A percentile compares a stretch with the other conserved stretches of the same genome.
Conservation (phyloP, 1,139 yeast species). For the Debaryomycetaceae sp. region DNA sequence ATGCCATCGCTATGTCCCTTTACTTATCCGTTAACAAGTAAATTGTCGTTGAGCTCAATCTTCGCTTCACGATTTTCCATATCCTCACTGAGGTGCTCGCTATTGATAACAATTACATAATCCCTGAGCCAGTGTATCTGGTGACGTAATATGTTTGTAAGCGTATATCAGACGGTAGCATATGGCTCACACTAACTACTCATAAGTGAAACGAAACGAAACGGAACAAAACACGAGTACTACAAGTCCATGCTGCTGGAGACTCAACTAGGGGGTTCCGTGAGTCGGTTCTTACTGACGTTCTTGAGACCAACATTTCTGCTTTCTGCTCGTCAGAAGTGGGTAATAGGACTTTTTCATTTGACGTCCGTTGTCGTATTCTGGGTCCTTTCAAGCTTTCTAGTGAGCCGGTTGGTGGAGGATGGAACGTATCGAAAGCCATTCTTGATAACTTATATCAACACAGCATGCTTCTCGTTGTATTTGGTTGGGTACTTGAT, state of each 20-base stretch:
- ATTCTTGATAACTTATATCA: constrained; percentile 86
- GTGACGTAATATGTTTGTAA: too few species aligned
- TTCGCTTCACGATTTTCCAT: not conserved
- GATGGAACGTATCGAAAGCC: constrained; percentile 77
- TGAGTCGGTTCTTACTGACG: not conserved
- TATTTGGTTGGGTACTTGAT: constrained; percentile 66
- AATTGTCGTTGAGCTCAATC: not conserved
- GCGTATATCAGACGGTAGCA: too few species aligned
- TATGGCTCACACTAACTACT: too few species aligned
- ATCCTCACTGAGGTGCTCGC: not conserved
- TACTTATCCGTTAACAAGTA: constrained; percentile 11
- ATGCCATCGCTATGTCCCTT: constrained; percentile 1
- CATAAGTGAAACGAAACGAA: too few species aligned
- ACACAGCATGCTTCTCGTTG: constrained; percentile 78
- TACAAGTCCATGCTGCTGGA: not conserved
- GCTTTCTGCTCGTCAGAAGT: constrained; percentile 36
- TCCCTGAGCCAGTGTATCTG: not conserved
- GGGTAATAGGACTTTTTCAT: constrained; percentile 76
- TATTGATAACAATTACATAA: not conserved
- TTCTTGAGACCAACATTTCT: not conserved
- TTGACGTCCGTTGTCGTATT: constrained; percentile 71
- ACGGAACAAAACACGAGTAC: too few species aligned
- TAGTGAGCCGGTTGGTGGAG: constrained; percentile 71
- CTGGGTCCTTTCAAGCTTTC: constrained; percentile 86
- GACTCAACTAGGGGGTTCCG: not conserved